Base-by-base conservation (phyloP, 768 basidiomycete species). In the Kondoa subrosea region DNA sequence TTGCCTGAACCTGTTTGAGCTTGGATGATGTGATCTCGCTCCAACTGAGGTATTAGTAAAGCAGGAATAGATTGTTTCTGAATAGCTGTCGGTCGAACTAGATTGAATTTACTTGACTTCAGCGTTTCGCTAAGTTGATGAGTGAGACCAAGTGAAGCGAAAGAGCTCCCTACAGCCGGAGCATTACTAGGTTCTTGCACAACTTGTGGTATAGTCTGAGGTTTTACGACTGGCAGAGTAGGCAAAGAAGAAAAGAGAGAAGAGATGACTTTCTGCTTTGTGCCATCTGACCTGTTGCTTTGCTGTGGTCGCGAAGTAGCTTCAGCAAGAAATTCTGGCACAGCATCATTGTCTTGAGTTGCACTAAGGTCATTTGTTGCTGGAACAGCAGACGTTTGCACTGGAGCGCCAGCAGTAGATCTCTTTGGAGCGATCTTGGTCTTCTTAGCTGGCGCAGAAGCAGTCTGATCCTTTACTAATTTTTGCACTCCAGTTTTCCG, bases 1-100 rank as follows among this genome's bases (percentile, higher is more conserved):
- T 99, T 99, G 29, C 95, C 95, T 67, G 89, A 91, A 21, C 95
- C 95, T 1, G 69, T 70, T 27, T 70, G 69, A 15, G 66, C 67
- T 32, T 68, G 66, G 12, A 70, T 40, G 27, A 70, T 33, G 31
- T 27, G 26, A 32, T 64, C 63, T 17, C 62, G 58, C 30, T 70
- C 69, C 34, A 34, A 68, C 25, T 65, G 14, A 12, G 16, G 25
- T n/a, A 58, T 32, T 61, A 60, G 50, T 2, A 70, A 34, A 56
- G 58, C 32, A 15, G 69, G 69, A 2, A 70, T 58, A 3, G 69
- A 67, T 4, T 68, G 56, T 40, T 60, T 57, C 68, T 70, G 69
- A 16, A 70, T 67, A 25, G 67, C 50, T 4, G 69, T 70, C 12
- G 69, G 69, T 29, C 61, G 57, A 2, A 59, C 17, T 12, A 70